Evolutionary conservation across 2,329 filamentous ascomycete species (phyloP), one percentile per base, ranked within the genome.

Genomic region (Exophiala aquamarina): DNA sequence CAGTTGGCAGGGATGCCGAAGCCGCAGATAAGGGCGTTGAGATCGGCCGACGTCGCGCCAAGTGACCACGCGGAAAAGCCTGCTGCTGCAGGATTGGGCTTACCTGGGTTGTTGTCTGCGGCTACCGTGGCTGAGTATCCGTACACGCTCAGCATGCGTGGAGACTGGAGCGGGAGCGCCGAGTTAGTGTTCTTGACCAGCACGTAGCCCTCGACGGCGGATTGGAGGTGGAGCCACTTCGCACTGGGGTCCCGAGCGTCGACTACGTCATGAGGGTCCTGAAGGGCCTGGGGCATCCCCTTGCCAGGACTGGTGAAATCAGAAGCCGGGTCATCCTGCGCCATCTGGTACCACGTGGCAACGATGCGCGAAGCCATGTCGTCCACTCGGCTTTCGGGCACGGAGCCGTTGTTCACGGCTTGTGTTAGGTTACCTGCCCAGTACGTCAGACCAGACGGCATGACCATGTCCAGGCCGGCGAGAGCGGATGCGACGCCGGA

Each of bases 141-240:
- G 47, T 77, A 75, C 2, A 79, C 63, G 2, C 66, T 69, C 37
- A 78, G 70, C 23, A 68, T 70, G 36, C 63, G 67, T 5, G 70
- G 70, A 8, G 63, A 63, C 20, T 70, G 70, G 3, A 82, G 63
- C 0, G 79, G 79, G 1, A 82, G 66, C 2, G 73, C 62, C 5
- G 66, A 64, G 46, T 73, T 69, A 1, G 58, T 60, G 45, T 82
- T 82, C 62, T 78, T 78, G n/a, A 78, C 48, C 59, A 74, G 61
- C 2, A 83, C 77, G 21, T 80, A 79, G 10, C 76, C 74, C 52
- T 82, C 77, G 49, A 79, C 71, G 11, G 78, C 77, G 37, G 77
- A 67, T 58, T 70, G 58, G 50, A 64, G 18, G 34, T 52, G 17
- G 26, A 47, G 47, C 57, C 71, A 59, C 43, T 66, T 31, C 26